Evolutionary conservation across 108 stramenopile genomes (phyloP), one percentile per base, ranked within the genome.

Genomic region (Epithemia pelagica): DNA sequence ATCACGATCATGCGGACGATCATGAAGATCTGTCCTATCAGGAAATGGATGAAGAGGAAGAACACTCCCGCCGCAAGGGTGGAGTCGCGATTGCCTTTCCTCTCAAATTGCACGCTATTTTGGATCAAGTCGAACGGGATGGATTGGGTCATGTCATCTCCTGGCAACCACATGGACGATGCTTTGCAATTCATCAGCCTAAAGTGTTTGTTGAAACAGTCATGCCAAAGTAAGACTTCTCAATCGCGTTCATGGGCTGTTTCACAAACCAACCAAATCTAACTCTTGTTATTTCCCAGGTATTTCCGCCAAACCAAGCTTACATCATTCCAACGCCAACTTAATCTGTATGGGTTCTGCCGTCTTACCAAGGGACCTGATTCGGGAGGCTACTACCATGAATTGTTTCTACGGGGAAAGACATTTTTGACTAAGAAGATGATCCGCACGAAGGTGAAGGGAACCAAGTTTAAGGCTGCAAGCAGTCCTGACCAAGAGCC

Each of bases 241-340:
- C 19, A n/a, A 81, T 77, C 56, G 78, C 76, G 33, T 83, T 83
- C 58, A 53, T 33, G 33, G 68, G 82, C n/a, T n/a, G n/a, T n/a
- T n/a, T n/a, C n/a, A n/a, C n/a, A n/a, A n/a, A n/a, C n/a, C n/a
- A n/a, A n/a, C n/a, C n/a, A n/a, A n/a, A n/a, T n/a, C n/a, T n/a
- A n/a, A n/a, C n/a, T n/a, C n/a, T n/a, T n/a, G n/a, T n/a, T n/a
- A n/a, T n/a, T n/a, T n/a, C n/a, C 54, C 53, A 30, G 59, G n/a
- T 68, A 82, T 58, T 71, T 76, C 30, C 65, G 69, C 19, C 72
- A 73, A 28, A 55, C 59, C 68, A 91, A 90, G 79, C 78, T 86
- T 67, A 83, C 90, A n/a, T 81, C 81, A 62, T 92, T 95, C 65
- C 91, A 95, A 65, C 64, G 94, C 25, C 91, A 95, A 68, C 79